Evolutionary conservation across 306 rosid genomes (phyloP).

Genomic region (Inga laurina): DNA sequence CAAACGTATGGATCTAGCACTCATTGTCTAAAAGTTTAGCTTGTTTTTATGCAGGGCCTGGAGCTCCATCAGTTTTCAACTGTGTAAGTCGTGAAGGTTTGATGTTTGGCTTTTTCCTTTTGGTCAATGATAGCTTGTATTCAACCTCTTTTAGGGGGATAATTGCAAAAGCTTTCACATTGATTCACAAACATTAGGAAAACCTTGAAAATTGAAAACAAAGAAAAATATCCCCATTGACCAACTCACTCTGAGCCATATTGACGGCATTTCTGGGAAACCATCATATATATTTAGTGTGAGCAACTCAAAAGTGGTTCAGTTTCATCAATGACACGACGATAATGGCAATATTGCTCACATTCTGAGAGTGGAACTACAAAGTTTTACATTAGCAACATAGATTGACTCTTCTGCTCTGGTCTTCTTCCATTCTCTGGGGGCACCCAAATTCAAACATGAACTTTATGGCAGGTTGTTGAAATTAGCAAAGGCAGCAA

Average conservation of each 20-base stretch:
- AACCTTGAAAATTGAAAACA: neutral
- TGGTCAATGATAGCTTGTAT: neutral
- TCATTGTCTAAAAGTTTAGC: conserved; percentile 26
- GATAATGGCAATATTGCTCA: neutral
- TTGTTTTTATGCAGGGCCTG: conserved; percentile 76
- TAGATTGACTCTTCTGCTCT: conserved; percentile 14
- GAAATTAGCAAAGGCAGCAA: conserved; percentile 95
- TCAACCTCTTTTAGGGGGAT: neutral
- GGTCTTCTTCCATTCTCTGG: conserved; percentile 20
- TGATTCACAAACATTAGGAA: neutral
- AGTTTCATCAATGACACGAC: conserved; percentile 6
- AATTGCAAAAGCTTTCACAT: neutral
- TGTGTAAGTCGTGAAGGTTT: conserved; percentile 59
- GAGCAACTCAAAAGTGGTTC: conserved; percentile 8
- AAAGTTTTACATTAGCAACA: conserved; percentile 1
- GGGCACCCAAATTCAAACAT: conserved; percentile 13
- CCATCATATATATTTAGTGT: neutral
- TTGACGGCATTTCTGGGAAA: neutral
- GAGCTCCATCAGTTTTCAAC: conserved; percentile 90
- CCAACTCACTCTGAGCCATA: conserved; percentile 15
- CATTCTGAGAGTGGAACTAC: conserved; percentile 14
- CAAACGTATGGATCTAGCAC: neutral
- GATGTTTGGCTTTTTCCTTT: neutral
- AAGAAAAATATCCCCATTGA: conserved; percentile 1
- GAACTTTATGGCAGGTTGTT: conserved; percentile 69